Percentiles rank a stretch among this genome's conserved stretches.
These are phyloP conservation scores for Carnegiea gigantea DNA, from an alignment of 179 eudicot species.

Conservation along the genomic window DNA sequence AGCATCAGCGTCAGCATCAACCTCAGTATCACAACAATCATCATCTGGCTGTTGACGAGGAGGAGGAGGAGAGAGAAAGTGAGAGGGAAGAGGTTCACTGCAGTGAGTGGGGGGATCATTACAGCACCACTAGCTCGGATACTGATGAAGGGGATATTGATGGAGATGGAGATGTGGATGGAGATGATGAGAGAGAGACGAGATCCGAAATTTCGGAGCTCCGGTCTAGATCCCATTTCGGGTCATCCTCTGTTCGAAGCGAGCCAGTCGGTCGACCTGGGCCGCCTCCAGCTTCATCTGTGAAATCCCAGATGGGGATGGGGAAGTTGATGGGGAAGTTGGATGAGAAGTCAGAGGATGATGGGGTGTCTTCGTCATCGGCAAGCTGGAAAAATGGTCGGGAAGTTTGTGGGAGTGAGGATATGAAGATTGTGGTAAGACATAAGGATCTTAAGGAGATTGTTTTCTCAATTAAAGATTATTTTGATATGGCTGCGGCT, in stretches of 20 bases:
- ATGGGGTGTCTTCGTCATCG: conserved; percentile 43
- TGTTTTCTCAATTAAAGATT: conserved; percentile 60
- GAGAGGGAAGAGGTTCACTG: conserved; percentile 71
- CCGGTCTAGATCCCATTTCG: conserved; percentile 44
- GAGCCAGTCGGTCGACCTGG: conserved; percentile 27
- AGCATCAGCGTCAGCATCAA: background rate
- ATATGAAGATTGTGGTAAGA: conserved; percentile 61
- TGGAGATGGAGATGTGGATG: conserved; percentile 43
- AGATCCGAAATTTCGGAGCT: conserved; percentile 63
- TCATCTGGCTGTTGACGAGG: conserved; percentile 32
- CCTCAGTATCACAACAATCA: background rate
- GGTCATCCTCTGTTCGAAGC: conserved; percentile 47
- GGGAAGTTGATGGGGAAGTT: conserved; percentile 40
- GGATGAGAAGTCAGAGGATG: conserved; percentile 38
- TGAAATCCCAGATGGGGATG: conserved; percentile 34
- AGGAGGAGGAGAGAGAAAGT: conserved; percentile 47
- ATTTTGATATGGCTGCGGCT: conserved; percentile 79
- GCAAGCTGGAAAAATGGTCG: conserved; percentile 46
- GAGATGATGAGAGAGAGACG: conserved; percentile 52
- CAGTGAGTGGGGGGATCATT: conserved; percentile 81
- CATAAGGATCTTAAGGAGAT: conserved; percentile 81
- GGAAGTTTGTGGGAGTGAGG: conserved; percentile 40
- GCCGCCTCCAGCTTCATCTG: conserved; percentile 20
- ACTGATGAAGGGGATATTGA: conserved; percentile 34
- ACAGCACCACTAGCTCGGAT: conserved; percentile 46